These are phyloP conservation scores for Cyanodermella asteris DNA, from an alignment of 2,329 filamentous ascomycete genomes.

Conservation along the genomic window DNA sequence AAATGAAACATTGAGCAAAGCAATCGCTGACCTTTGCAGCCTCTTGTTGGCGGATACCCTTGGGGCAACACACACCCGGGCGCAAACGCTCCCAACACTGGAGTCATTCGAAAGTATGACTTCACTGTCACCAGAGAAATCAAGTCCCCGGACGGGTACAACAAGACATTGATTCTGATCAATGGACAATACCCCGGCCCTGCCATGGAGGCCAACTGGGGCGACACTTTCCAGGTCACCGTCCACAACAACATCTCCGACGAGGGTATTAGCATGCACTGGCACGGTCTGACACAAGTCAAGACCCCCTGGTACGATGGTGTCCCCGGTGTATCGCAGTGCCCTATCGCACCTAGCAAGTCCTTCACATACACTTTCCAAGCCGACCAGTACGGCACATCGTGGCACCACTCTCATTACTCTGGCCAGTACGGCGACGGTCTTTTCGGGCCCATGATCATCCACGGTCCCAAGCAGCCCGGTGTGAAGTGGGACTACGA, in stretches of 20 bases:
- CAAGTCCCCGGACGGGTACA: slow-evolving; percentile 1
- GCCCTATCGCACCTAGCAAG: slow-evolving; percentile 15
- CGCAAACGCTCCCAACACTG: slow-evolving; percentile 3
- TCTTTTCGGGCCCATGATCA: slow-evolving; percentile 15
- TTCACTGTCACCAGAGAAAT: slow-evolving; percentile 4
- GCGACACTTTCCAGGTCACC: slow-evolving; percentile 7
- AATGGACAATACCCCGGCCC: slow-evolving; percentile 2
- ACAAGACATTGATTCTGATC: neutral
- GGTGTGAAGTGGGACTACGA: slow-evolving; percentile 13
- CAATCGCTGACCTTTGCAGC: neutral
- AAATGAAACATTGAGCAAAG: too few species aligned
- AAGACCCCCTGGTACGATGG: slow-evolving; percentile 16
- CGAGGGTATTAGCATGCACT: slow-evolving; percentile 11
- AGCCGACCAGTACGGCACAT: slow-evolving; percentile 16
- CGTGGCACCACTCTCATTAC: slow-evolving; percentile 15
- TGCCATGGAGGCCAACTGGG: slow-evolving; percentile 7
- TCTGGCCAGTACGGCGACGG: slow-evolving; percentile 16
- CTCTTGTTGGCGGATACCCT: slow-evolving; percentile 3
- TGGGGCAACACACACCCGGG: slow-evolving; percentile 6
- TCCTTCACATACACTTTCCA: slow-evolving; percentile 14
- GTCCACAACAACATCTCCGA: slow-evolving; percentile 6
- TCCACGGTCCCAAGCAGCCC: slow-evolving; percentile 18
- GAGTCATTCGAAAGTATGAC: slow-evolving; percentile 4
- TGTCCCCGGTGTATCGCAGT: slow-evolving; percentile 15
- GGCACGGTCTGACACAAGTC: slow-evolving; percentile 16